Base-by-base conservation (phyloP, 2,329 filamentous ascomycete species). In the Phialemonium atrogriseum region DNA sequence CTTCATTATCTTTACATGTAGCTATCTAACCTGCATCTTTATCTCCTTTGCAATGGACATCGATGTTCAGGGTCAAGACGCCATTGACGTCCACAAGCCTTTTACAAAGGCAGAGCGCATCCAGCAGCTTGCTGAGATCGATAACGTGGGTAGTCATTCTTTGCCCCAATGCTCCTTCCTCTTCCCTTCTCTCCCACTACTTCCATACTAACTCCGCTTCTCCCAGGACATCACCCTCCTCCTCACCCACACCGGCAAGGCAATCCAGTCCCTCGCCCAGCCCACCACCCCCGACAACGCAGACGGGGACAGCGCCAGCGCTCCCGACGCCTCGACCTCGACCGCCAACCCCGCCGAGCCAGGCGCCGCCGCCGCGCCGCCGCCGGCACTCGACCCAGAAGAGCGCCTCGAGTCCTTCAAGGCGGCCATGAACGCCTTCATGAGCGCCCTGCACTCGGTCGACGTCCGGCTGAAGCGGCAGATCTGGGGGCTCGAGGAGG, bases 401-500 rank as follows among this genome's bases (percentile, higher is more conserved):
- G 60, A 73, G 22, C 70, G 76, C 27, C 72, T 70, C 7, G 54
- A 64, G 9, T 59, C 64, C 16, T 79, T 78, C 51, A 71, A 79
- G 42, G 54, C 62, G 4, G 70, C 74, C 1, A 77, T 73, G 43
- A 70, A 70, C 32, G 66, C 73, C 7, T 91, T 89, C 54, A 77
- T 91, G 42, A 67, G 68, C 1, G 77, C 78, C 2, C 65, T 95
- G 4, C 84, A 86, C 40, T 71, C 70, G 6, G 73, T 91, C 30
- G 80, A 85, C 49, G 81, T 87, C 9, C 68, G 75, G 27, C 72
- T 93, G 32, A 80, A 82, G 39, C 69, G 80, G 23, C 80, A 87
- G 50, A 80, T 88, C 27, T 78, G 81, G 51, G 84, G 82, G 0
- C 64, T 94, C 4, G 84, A 93, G 54, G 85, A 94, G 56, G 84